These are phyloP conservation scores for Suhomyces bribrorum DNA, from an alignment of 1,139 yeast species.

Conservation along the genomic window DNA sequence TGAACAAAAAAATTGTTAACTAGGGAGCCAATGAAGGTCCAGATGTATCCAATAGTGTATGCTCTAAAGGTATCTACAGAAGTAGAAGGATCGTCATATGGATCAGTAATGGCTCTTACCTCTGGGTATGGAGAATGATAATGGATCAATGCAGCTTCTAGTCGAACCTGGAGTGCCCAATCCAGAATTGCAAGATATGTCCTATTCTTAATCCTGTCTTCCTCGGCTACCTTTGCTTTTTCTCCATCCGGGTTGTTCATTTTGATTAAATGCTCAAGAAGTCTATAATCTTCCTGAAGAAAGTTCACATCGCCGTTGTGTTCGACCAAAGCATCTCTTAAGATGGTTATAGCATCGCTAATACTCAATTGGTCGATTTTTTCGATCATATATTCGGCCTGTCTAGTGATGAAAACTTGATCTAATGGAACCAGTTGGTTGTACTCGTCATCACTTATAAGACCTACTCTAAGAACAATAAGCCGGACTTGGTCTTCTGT, in stretches of 20 bases:
- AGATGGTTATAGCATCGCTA: conserved; percentile 32
- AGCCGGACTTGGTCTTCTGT: conserved; percentile 28
- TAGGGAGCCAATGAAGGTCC: conserved; percentile 47
- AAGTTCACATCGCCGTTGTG: conserved; percentile 47
- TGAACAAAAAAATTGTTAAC: conserved; percentile 48
- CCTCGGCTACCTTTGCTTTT: conserved; percentile 1
- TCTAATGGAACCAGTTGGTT: conserved; percentile 13
- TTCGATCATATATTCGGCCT: conserved; percentile 32
- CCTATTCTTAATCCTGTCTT: conserved; percentile 24
- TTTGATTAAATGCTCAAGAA: conserved; percentile 34
- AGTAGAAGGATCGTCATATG: conserved; percentile 40
- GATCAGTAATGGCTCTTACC: conserved; percentile 47
- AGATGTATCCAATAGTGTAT: conserved; percentile 40
- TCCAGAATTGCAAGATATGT: conserved; percentile 33
- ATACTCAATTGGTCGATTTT: conserved; percentile 25
- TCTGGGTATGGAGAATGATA: conserved; percentile 52
- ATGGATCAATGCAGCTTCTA: conserved; percentile 45
- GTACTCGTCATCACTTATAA: conserved; percentile 31
- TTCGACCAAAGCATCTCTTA: conserved; percentile 41
- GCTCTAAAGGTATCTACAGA: conserved; percentile 47
- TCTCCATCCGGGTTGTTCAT: conserved; percentile 21
- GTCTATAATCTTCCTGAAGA: conserved; percentile 36
- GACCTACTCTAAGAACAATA: conserved; percentile 33
- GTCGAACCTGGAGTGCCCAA: conserved; percentile 38
- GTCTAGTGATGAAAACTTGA: conserved; percentile 21